Evolutionary conservation across 176 grass and related monocot genomes (phyloP), one percentile per base, ranked within the genome.

Genomic region (Melocanna baccifera): DNA sequence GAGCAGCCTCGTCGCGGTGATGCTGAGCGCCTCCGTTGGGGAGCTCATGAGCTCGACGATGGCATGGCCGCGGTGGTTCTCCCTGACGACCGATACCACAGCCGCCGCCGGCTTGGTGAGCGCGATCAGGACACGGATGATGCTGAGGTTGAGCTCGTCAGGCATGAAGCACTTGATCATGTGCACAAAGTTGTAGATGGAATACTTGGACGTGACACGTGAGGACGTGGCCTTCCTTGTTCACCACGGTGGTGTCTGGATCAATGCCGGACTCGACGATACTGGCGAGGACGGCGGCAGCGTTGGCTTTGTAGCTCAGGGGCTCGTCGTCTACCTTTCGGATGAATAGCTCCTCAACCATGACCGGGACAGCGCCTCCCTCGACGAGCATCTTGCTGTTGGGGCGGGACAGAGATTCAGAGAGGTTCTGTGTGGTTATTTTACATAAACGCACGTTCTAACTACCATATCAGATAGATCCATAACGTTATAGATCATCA

Each of bases 141-240:
- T 75, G 76, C 90, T 90, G 72, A 88, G 84, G 69, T 95, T 95
- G 78, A 98, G 79, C 40, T 79, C 74, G 1, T 98, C 85, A 2
- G 91, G 82, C 75, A 91, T 62, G 65, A 92, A 98, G 58, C 82
- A 86, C 79, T 91, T 95, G 9, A 98, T 71, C 92, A 98, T 90
- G 87, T 90, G 89, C 7, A 88, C 81, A 28, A 94, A 81, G 84
- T 93, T 98, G 55, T 95, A 98, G 57, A 98, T 90, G 43, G 91
- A 91, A 62, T 98, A 93, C 61, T 93, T 94, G 30, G 95, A 98
- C 29, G 90, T 90, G 67, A 98, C 92, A 98, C 29, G 90, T 90
- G 67, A 98, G 76, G 73, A 90, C 89, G 25, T 98, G 92, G n/a
- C 95, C 95, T 62, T 98, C 87, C 87, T 95, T 98, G 83, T 95